Evolutionary conservation across 2,329 filamentous ascomycete species (phyloP).

Genomic region (Xylariaceae sp.): DNA sequence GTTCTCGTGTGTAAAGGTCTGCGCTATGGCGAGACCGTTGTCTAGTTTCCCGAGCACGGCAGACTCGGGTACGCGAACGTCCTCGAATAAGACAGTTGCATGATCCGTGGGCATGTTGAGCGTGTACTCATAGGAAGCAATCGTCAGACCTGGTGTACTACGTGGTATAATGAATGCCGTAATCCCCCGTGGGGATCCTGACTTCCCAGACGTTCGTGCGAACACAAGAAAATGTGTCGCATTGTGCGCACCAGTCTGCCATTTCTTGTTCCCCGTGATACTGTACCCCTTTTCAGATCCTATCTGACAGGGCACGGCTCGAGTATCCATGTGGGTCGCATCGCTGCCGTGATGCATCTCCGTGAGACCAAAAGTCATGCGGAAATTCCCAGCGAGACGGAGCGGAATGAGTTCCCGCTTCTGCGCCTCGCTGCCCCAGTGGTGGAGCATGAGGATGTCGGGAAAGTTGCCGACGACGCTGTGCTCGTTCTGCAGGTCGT

Average conservation of each 20-base stretch:
- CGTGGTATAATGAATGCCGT: conserved; percentile 58
- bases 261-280: conserved; percentile 59
- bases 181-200: conserved; percentile 53
- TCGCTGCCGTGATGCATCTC: conserved; percentile 60
- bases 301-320: conserved; percentile 41
- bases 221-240: conserved; percentile 62
- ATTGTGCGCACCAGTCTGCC: conserved; percentile 61
- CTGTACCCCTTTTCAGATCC: conserved; percentile 45
- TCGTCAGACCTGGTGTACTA: conserved; percentile 47
- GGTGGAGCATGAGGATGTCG: conserved; percentile 57
- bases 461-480: conserved; percentile 60
- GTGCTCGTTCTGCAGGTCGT: conserved; percentile 63
- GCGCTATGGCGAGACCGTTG: conserved; percentile 55
- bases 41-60: conserved; percentile 50
- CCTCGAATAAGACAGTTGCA: conserved; percentile 53
- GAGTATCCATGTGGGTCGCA: conserved; percentile 59
- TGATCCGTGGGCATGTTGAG: conserved; percentile 66
- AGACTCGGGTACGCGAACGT: conserved; percentile 52
- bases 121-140: conserved; percentile 60
- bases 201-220: conserved; percentile 51
- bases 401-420: conserved; percentile 50
- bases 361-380: conserved; percentile 59
- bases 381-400: conserved; percentile 48
- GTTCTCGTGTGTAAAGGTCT: conserved; percentile 64
- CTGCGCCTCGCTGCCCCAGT: conserved; percentile 55